phyloP scores from a whole-genome alignment of 1,139 yeast species.

The Groenewaldozyma auringiensis region DNA sequence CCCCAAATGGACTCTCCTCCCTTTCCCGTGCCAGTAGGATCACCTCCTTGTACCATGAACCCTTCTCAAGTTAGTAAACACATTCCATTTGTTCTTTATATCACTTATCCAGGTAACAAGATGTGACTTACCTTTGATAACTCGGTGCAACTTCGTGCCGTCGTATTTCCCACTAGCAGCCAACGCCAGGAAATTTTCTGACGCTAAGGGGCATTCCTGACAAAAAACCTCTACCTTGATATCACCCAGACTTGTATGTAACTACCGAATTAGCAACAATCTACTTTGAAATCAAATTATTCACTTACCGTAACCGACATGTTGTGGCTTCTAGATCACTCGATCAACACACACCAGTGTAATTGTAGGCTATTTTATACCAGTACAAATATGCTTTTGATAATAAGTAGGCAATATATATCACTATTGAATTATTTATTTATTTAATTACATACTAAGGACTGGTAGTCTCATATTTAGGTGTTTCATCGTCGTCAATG shows the following conservation, averaged over 20 bases:
- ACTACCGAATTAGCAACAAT: constrained; percentile 6
- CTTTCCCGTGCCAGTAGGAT: constrained; percentile 44
- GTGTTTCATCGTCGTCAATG: constrained; percentile 31
- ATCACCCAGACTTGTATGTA: constrained; percentile 37
- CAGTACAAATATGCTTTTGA: background rate
- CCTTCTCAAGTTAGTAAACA: constrained; percentile 15
- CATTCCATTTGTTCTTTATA: no score
- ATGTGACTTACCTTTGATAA: constrained; percentile 33
- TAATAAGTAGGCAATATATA: no score
- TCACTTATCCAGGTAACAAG: background rate
- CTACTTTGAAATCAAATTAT: no score
- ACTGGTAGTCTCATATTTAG: constrained; percentile 30
- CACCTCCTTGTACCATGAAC: constrained; percentile 46
- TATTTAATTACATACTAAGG: constrained; percentile 20
- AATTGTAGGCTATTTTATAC: background rate
- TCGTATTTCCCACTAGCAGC: constrained; percentile 43
- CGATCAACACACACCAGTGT: background rate
- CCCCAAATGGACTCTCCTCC: constrained; percentile 49
- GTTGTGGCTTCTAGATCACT: background rate
- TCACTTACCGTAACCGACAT: constrained; percentile 11
- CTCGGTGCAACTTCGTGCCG: constrained; percentile 37
- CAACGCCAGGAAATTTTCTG: constrained; percentile 42
- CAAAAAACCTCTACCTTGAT: constrained; percentile 37
- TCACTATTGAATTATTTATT: no score
- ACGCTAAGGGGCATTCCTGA: constrained; percentile 34